phyloP scores from a whole-genome alignment of 331 rosid genomes.

The Telfairia occidentalis region DNA sequence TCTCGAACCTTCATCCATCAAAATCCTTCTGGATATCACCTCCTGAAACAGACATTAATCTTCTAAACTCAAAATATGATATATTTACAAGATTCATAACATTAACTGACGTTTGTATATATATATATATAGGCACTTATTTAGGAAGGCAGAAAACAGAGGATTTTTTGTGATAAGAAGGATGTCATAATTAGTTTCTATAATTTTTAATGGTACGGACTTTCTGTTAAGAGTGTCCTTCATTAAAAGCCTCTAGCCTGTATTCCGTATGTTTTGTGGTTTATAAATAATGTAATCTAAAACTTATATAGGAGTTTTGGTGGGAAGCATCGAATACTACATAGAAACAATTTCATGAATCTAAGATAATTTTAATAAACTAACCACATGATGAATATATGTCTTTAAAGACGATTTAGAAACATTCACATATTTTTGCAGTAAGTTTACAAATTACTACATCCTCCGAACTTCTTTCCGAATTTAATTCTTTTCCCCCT shows the following conservation, averaged over 20 bases:
- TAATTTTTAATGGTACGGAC: background rate
- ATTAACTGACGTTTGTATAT: background rate
- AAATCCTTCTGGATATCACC: slow-evolving; percentile 70
- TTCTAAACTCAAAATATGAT: background rate
- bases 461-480: background rate
- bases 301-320: background rate
- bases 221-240: background rate
- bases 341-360: background rate
- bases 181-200: background rate
- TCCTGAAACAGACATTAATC: slow-evolving; percentile 41
- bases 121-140: background rate
- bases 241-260: background rate
- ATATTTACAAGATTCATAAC: background rate
- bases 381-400: background rate
- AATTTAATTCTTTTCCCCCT: background rate
- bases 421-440: background rate
- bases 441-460: background rate
- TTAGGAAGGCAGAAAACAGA: background rate
- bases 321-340: background rate
- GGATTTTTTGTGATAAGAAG: background rate
- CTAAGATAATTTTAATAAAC: background rate
- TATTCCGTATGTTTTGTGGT: background rate
- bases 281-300: background rate
- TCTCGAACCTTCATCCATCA: slow-evolving; percentile 83
- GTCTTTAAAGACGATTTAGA: background rate